A percentile compares a stretch with the other conserved stretches of the same genome.
These are phyloP conservation scores for Zhuliangozyma blackwelliae DNA, from an alignment of 1,139 yeast genomes.

Conservation along the genomic window DNA sequence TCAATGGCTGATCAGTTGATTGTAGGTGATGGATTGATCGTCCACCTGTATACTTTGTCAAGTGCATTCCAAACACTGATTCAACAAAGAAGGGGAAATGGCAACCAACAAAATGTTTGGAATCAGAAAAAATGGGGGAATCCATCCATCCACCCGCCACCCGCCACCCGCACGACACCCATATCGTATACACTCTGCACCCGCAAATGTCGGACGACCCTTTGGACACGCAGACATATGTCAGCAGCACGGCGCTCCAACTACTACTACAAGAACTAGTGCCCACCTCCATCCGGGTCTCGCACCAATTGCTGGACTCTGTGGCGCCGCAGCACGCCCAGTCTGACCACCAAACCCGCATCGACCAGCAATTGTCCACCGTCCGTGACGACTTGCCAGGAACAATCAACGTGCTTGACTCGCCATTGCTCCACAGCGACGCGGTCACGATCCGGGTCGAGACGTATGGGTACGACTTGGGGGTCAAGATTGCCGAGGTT, in stretches of 20 bases:
- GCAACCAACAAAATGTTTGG: too few relatives aligned
- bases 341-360: slow-evolving; percentile 12
- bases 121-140: too few relatives aligned
- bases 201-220: slow-evolving; percentile 13
- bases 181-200: too few relatives aligned
- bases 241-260: slow-evolving; percentile 51
- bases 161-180: too few relatives aligned
- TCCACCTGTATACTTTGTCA: too few relatives aligned
- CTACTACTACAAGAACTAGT: slow-evolving; percentile 70
- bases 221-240: slow-evolving; percentile 24
- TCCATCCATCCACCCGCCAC: too few relatives aligned
- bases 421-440: slow-evolving; percentile 36
- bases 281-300: slow-evolving; percentile 62
- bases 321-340: slow-evolving; percentile 5
- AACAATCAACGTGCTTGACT: slow-evolving; percentile 35
- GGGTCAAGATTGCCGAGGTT: slow-evolving; percentile 68
- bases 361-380: slow-evolving; percentile 21
- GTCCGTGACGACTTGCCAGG: slow-evolving; percentile 36
- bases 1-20: too few relatives aligned
- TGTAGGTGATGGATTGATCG: too few relatives aligned
- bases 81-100: too few relatives aligned
- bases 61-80: too few relatives aligned
- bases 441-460: slow-evolving; percentile 62
- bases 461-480: slow-evolving; percentile 68
- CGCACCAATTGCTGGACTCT: slow-evolving; percentile 18